Base-by-base conservation (phyloP, 768 basidiomycete species). In the Rickenella mellea region DNA sequence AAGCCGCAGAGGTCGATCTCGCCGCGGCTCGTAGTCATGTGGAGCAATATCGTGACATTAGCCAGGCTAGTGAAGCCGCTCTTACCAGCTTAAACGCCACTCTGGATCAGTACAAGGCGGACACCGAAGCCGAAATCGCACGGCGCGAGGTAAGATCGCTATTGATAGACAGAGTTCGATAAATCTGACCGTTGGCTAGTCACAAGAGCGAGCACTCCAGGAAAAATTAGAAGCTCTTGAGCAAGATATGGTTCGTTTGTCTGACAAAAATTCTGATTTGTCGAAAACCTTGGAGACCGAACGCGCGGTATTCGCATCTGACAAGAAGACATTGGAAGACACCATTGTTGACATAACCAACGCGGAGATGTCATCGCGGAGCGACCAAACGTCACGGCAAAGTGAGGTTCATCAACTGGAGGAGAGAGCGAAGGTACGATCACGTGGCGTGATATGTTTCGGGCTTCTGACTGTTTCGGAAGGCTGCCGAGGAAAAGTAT, bases 31-130 rank as follows among this genome's bases (percentile, higher is more conserved):
- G 73, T 42, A 74, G 63, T 33, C 85, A 90, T 53, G 79, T 83
- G 22, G 74, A 83, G 45, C 90, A 92, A 57, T 92, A 83, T 74
- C 76, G 86, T 55, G 80, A 84, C 49, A 91, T 93, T 51, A 83
- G 83, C 47, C 75, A 81, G 53, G 83, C 86, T 0, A 89, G 74
- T 51, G 90, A 92, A 57, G 73, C 72, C 48, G 85, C 88, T 7
- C 66, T 93, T 6, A 67, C 74, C 22, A 72, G 74, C 25, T 60
- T 91, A 31, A 87, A 79, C 43, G 51, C 65, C 0, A 88, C 84
- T 0, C 80, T 81, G 48, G 89, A 92, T 42, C 81, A 89, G 55
- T 92, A 83, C 67, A 84, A 80, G 59, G 53, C 71, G 3, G 73
- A 77, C 1, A 80, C 80, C 0, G 86, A 88, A 44, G 67, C 73